Conservation (phyloP, 1,284 basidiomycete genomes). For the Baeospora myosura region DNA sequence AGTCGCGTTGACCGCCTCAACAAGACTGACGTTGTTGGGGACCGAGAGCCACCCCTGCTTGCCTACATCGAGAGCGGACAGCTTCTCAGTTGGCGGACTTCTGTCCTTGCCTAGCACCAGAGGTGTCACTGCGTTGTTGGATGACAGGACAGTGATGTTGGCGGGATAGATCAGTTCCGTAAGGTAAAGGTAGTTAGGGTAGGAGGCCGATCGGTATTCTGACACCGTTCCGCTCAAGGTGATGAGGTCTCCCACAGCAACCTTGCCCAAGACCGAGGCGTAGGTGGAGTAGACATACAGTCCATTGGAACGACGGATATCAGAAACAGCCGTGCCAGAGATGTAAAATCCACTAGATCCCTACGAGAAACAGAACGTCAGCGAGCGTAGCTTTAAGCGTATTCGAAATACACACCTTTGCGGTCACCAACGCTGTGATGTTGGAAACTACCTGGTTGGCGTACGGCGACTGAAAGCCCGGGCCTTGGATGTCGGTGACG, state of each 20-base stretch:
- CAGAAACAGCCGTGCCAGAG: conserved; percentile 35
- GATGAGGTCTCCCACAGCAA: conserved; percentile 44
- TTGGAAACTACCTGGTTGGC: conserved; percentile 39
- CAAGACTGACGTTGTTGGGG: conserved; percentile 45
- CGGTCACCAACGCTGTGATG: conserved; percentile 47
- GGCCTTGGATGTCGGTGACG: conserved; percentile 48
- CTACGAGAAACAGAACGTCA: background rate
- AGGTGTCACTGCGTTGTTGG: conserved; percentile 39
- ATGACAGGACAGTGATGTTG: conserved; percentile 38
- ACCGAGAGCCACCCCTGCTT: conserved; percentile 47
- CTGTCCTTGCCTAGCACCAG: conserved; percentile 49
- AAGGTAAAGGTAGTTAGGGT: conserved; percentile 39
- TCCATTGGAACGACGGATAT: conserved; percentile 45
- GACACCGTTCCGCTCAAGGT: conserved; percentile 39
- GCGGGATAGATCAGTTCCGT: conserved; percentile 45
- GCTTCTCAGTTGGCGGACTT: conserved; percentile 42
- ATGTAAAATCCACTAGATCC: conserved; percentile 43
- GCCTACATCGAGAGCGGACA: conserved; percentile 45
- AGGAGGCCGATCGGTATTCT: conserved; percentile 40
- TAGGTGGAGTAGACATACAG: conserved; percentile 44
- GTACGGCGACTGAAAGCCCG: conserved; percentile 42
- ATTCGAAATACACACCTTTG: conserved; percentile 36
- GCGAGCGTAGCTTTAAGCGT: no score
- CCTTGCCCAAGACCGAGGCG: conserved; percentile 27
- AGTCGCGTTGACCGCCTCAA: conserved; percentile 39